phyloP scores from a whole-genome alignment of 805 yeast species.

The Metschnikowia dekortorum region DNA sequence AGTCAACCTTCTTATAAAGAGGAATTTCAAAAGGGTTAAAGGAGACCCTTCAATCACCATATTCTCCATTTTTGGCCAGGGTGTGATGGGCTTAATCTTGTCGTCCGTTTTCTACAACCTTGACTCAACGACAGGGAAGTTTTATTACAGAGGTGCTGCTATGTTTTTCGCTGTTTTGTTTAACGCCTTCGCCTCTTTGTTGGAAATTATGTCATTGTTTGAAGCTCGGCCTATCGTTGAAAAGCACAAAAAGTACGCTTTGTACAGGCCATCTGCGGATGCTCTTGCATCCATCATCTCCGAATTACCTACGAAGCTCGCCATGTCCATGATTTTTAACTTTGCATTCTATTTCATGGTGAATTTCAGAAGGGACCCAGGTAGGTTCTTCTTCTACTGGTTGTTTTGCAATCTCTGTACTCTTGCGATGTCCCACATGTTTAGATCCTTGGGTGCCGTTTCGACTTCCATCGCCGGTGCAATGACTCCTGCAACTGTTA shows the following conservation, averaged over 20 bases:
- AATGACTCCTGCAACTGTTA: conserved; percentile 42
- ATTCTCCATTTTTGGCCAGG: conserved; percentile 48
- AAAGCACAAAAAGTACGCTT: conserved; percentile 68
- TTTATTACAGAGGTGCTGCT: conserved; percentile 60
- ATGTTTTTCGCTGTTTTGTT: conserved; percentile 58
- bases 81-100: conserved; percentile 53
- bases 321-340: conserved; percentile 29
- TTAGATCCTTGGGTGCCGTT: conserved; percentile 40
- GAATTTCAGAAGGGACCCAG: conserved; percentile 33
- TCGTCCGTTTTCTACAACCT: conserved; percentile 59
- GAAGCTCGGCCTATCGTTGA: conserved; percentile 60
- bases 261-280: conserved; percentile 72
- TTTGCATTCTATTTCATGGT: conserved; percentile 29
- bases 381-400: conserved; percentile 37
- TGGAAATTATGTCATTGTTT: conserved; percentile 56
- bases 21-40: conserved; percentile 51
- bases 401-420: conserved; percentile 22
- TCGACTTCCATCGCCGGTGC: conserved; percentile 39
- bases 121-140: conserved; percentile 46
- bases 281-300: conserved; percentile 59
- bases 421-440: conserved; percentile 36
- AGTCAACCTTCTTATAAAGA: conserved; percentile 42
- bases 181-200: conserved; percentile 56
- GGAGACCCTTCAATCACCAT: conserved; percentile 57
- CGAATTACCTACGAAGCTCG: conserved; percentile 57